Base-by-base conservation (phyloP, 1,284 basidiomycete genomes). In the Malassezia caprae region DNA sequence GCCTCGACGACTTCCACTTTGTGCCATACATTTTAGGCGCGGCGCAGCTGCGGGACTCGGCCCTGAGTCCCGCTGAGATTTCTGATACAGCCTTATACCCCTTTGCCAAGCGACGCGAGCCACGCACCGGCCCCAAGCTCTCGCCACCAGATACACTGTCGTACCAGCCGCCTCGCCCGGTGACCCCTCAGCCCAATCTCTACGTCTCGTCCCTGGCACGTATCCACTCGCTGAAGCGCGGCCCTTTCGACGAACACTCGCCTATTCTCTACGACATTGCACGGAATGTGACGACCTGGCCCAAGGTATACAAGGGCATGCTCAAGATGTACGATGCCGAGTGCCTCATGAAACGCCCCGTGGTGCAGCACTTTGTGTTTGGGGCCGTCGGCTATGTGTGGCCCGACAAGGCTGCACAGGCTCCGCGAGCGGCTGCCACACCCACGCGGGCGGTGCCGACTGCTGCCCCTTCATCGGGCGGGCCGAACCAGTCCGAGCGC, bases 321-420 rank as follows among this genome's bases (percentile, higher is more conserved):
- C 81, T 89, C 67, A 96, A 94, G 78, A 96, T 98, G 91, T 98
- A 91, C 76, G 82, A 87, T 80, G 90, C 84, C 13, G 93, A 98
- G 76, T 90, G 96, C n/a, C 78, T 96, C 27, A 83, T 84, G 10
- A 96, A 96, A 76, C 81, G 86, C n/a, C 91, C 94, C 12, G 93
- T 96, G 3, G 90, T 96, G 12, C 93, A 98, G 76, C 91, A 96
- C 69, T 80, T 96, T 41, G 85, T 85, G 28, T 81, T 96, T 24
- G 91, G 90, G 10, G 70, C 67, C 37, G 60, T 62, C 1, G 72
- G 67, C 3, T 69, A 39, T 28, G 23, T 43, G 1, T 65, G 63
- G 63, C 46, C 51, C 3, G 27, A 28, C 12, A 46, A 32, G 32
- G 30, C 32, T 8, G 37, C 11, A 21, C 41, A 17, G 15, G 24